Evolutionary conservation across 371 early-diverging fungal genomes (phyloP).

Genomic region (Syncephalastrum contaminatum): DNA sequence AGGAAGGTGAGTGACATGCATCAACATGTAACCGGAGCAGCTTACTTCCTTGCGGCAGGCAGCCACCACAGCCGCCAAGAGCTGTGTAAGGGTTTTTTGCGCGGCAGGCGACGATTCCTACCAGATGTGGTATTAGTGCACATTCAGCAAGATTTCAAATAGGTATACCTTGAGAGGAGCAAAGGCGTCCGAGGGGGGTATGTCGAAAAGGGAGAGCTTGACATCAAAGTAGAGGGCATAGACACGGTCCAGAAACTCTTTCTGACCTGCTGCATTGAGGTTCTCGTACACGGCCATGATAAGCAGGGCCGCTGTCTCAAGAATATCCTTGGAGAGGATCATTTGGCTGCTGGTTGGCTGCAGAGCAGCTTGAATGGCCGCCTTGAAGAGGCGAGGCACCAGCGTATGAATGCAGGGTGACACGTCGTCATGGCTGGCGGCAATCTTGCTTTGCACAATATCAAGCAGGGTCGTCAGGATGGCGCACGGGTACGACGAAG

Average conservation of each 20-base stretch:
- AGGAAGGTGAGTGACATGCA: background rate
- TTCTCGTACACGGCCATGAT: conserved; percentile 46
- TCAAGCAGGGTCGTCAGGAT: conserved; percentile 43
- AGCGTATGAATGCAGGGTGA: conserved; percentile 42
- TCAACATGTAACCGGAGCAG: background rate
- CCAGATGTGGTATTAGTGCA: background rate
- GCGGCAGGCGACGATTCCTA: conserved; percentile 25
- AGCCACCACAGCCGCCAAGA: conserved; percentile 58
- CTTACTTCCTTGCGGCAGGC: conserved; percentile 57
- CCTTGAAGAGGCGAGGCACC: conserved; percentile 46
- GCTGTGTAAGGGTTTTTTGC: conserved; percentile 45
- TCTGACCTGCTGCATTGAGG: conserved; percentile 49
- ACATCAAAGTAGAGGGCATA: conserved; percentile 51
- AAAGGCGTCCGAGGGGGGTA: conserved; percentile 10
- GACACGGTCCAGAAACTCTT: conserved; percentile 40
- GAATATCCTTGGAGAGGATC: conserved; percentile 26
- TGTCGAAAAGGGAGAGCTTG: conserved; percentile 28
- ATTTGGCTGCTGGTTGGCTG: conserved; percentile 15
- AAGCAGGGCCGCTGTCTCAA: conserved; percentile 46
- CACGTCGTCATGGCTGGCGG: conserved; percentile 44
- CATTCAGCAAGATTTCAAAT: no score
- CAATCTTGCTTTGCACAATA: conserved; percentile 42
- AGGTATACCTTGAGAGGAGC: conserved; percentile 21
- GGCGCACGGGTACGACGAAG: conserved; percentile 39
- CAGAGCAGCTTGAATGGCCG: conserved; percentile 47